Conservation (phyloP, 805 yeast species). For the Naumovozyma dairenensis region DNA sequence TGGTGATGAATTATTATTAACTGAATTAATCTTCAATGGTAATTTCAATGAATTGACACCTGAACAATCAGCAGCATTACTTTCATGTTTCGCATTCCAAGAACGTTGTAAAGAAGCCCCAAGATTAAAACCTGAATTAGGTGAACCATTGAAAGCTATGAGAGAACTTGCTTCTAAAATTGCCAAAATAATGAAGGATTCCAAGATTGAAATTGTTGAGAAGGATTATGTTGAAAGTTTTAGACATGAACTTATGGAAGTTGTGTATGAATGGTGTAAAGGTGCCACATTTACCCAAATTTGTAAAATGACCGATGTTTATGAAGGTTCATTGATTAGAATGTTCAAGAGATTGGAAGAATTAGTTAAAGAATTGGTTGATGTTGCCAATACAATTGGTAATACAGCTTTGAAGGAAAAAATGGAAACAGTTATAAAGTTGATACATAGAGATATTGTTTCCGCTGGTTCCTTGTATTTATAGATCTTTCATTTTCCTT, state of each 20-base stretch:
- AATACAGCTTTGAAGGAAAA: slow-evolving; percentile 76
- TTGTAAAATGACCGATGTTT: slow-evolving; percentile 97
- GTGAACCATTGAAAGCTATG: slow-evolving; percentile 84
- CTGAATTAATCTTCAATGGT: slow-evolving; percentile 93
- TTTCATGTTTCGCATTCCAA: slow-evolving; percentile 94
- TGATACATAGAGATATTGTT: slow-evolving; percentile 92
- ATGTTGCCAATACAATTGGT: slow-evolving; percentile 92
- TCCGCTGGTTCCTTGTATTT: slow-evolving; percentile 90
- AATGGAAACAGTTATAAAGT: slow-evolving; percentile 75
- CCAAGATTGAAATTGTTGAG: slow-evolving; percentile 81
- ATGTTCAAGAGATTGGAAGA: slow-evolving; percentile 93
- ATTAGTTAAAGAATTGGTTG: slow-evolving; percentile 76
- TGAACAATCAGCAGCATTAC: slow-evolving; percentile 83
- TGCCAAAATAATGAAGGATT: slow-evolving; percentile 82
- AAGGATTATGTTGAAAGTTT: slow-evolving; percentile 88
- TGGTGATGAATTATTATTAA: slow-evolving; percentile 72
- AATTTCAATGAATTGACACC: slow-evolving; percentile 79
- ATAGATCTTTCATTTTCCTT: slow-evolving; percentile 6
- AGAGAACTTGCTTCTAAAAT: slow-evolving; percentile 86
- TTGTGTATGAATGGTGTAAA: slow-evolving; percentile 91
- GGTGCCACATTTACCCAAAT: slow-evolving; percentile 95
- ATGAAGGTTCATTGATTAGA: slow-evolving; percentile 92
- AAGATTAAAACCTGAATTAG: slow-evolving; percentile 73
- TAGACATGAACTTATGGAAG: slow-evolving; percentile 93
- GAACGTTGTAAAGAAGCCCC: slow-evolving; percentile 88